These are phyloP conservation scores for Mycosphaerella arachidis DNA, from an alignment of 2,329 filamentous ascomycete species.

Conservation along the genomic window DNA sequence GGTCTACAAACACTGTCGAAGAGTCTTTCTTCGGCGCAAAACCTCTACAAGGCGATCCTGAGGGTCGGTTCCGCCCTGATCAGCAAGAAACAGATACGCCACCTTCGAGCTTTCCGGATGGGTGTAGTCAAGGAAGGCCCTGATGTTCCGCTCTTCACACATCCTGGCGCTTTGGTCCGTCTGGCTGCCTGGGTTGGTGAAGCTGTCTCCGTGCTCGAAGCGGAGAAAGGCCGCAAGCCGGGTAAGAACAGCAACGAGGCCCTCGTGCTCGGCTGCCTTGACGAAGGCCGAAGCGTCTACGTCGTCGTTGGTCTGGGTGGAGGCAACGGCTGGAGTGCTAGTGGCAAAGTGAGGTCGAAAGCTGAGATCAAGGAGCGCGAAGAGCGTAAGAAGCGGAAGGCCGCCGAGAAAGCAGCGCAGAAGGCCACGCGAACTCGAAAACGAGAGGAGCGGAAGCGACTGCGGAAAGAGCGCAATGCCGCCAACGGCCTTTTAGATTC, in stretches of 20 bases:
- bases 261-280: slow-evolving; percentile 82
- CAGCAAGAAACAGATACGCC: slow-evolving; percentile 88
- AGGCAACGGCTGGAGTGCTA: slow-evolving; percentile 63
- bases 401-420: slow-evolving; percentile 45
- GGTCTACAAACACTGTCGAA: slow-evolving; percentile 70
- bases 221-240: slow-evolving; percentile 66
- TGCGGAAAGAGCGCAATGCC: slow-evolving; percentile 59
- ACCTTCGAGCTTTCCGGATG: slow-evolving; percentile 88
- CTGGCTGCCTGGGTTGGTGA: slow-evolving; percentile 92
- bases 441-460: slow-evolving; percentile 52
- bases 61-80: slow-evolving; percentile 87
- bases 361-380: slow-evolving; percentile 52
- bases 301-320: slow-evolving; percentile 90
- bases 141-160: slow-evolving; percentile 84
- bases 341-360: slow-evolving; percentile 44
- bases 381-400: slow-evolving; percentile 56
- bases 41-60: slow-evolving; percentile 86
- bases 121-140: slow-evolving; percentile 93
- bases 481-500: slow-evolving; percentile 46
- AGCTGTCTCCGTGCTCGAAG: slow-evolving; percentile 84
- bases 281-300: slow-evolving; percentile 82
- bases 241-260: slow-evolving; percentile 59
- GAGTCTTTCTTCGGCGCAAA: slow-evolving; percentile 77
- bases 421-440: slow-evolving; percentile 54
- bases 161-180: slow-evolving; percentile 88